Evolutionary conservation across 2,329 filamentous ascomycete species (phyloP).

Genomic region (Talaromyces sp.): DNA sequence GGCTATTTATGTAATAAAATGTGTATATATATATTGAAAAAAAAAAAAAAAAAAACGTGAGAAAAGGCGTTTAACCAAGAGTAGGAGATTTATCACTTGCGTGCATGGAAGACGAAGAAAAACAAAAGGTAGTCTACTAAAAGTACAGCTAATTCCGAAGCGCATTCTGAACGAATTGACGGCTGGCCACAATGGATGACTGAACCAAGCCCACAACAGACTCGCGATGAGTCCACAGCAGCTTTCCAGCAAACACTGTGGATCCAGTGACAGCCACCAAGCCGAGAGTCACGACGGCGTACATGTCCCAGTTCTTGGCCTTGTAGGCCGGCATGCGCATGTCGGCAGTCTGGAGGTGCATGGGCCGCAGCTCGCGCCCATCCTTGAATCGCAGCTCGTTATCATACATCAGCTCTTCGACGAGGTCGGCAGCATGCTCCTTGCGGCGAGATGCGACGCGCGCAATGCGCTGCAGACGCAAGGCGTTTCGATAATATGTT

Average conservation of each 20-base stretch:
- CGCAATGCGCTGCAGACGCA: constrained; percentile 38
- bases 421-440: constrained; percentile 35
- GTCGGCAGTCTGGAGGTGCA: constrained; percentile 44
- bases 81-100: neutral
- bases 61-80: neutral
- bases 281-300: constrained; percentile 4
- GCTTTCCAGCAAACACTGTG: constrained; percentile 5
- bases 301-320: constrained; percentile 39
- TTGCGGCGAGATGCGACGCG: constrained; percentile 33
- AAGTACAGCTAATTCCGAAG: constrained; percentile 1
- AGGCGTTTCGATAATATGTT: constrained; percentile 26
- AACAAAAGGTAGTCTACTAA: neutral
- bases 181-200: neutral
- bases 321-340: constrained; percentile 38
- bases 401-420: constrained; percentile 42
- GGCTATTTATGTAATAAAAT: neutral
- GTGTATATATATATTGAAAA: neutral
- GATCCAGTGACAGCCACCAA: constrained; percentile 3
- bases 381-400: constrained; percentile 18
- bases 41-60: too few relatives aligned
- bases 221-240: constrained; percentile 7
- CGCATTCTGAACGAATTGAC: neutral
- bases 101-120: neutral
- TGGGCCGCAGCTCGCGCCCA: constrained; percentile 24
- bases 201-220: neutral